Evolutionary conservation across 768 basidiomycete genomes (phyloP).

Genomic region (Lactarius sp.): DNA sequence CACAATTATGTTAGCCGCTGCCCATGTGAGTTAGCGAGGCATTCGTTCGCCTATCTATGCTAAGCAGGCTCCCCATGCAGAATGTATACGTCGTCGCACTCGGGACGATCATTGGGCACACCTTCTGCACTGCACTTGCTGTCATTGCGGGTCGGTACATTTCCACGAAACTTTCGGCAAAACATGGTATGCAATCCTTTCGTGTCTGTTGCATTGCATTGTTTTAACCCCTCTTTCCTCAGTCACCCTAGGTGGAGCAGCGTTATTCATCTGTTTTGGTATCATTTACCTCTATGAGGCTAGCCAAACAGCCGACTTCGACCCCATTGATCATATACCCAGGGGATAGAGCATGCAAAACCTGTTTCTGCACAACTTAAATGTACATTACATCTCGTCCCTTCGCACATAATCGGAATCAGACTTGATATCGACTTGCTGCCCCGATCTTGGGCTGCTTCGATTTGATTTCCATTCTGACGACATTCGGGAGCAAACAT

Average conservation of each 20-base stretch:
- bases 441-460: background rate
- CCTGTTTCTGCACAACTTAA: background rate
- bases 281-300: slow-evolving; percentile 24
- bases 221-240: background rate
- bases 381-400: background rate
- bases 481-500: background rate
- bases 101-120: slow-evolving; percentile 88
- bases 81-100: slow-evolving; percentile 88
- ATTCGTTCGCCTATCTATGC: slow-evolving; percentile 5
- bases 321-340: slow-evolving; percentile 24
- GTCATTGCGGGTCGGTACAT: slow-evolving; percentile 92
- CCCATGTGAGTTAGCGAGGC: slow-evolving; percentile 58
- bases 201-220: background rate
- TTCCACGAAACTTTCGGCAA: slow-evolving; percentile 92
- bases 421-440: background rate
- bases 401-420: background rate
- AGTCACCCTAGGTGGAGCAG: slow-evolving; percentile 26
- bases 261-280: slow-evolving; percentile 24
- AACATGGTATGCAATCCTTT: slow-evolving; percentile 60
- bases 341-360: slow-evolving; percentile 12
- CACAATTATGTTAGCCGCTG: slow-evolving; percentile 91
- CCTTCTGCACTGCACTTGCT: slow-evolving; percentile 80
- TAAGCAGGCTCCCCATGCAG: slow-evolving; percentile 39
- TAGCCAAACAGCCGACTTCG: slow-evolving; percentile 16
- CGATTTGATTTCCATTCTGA: background rate